These are phyloP conservation scores for Trichoderma hamatum DNA, from an alignment of 2,329 filamentous ascomycete species.

Conservation along the genomic window DNA sequence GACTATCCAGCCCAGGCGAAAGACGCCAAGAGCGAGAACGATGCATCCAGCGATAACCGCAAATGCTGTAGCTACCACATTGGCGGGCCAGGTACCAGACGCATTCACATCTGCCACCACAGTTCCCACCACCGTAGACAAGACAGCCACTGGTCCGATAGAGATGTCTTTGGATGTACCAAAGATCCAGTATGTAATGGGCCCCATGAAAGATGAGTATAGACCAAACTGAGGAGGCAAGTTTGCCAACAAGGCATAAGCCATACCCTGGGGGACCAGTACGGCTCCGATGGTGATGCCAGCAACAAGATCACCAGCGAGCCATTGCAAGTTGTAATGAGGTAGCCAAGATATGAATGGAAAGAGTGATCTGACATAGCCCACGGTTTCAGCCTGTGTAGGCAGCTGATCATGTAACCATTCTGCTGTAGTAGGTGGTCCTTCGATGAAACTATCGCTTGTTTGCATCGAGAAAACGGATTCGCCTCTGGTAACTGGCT, in stretches of 20 bases:
- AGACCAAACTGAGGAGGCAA: conserved; percentile 83
- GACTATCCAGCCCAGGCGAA: conserved; percentile 85
- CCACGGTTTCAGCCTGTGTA: conserved; percentile 51
- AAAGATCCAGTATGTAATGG: conserved; percentile 95
- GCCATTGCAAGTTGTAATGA: conserved; percentile 88
- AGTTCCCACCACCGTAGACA: conserved; percentile 87
- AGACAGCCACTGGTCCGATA: conserved; percentile 92
- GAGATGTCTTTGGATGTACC: conserved; percentile 98
- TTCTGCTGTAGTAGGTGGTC: conserved; percentile 74
- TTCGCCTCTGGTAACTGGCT: conserved; percentile 74
- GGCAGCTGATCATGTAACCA: conserved; percentile 71
- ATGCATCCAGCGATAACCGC: conserved; percentile 78
- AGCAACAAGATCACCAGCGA: conserved; percentile 85
- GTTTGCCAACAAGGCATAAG: conserved; percentile 82
- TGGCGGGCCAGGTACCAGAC: conserved; percentile 53
- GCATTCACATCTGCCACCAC: conserved; percentile 68
- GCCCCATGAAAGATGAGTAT: conserved; percentile 89
- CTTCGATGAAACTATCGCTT: conserved; percentile 79
- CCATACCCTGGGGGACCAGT: conserved; percentile 96
- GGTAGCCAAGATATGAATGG: conserved; percentile 89
- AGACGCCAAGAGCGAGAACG: conserved; percentile 75
- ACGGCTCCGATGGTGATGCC: conserved; percentile 63
- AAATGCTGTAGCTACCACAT: conserved; percentile 76
- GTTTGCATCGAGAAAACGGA: conserved; percentile 75
- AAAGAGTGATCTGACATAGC: conserved; percentile 74